Evolutionary conservation across 2,329 filamentous ascomycete species (phyloP).

Genomic region (Stromatinia cepivora): DNA sequence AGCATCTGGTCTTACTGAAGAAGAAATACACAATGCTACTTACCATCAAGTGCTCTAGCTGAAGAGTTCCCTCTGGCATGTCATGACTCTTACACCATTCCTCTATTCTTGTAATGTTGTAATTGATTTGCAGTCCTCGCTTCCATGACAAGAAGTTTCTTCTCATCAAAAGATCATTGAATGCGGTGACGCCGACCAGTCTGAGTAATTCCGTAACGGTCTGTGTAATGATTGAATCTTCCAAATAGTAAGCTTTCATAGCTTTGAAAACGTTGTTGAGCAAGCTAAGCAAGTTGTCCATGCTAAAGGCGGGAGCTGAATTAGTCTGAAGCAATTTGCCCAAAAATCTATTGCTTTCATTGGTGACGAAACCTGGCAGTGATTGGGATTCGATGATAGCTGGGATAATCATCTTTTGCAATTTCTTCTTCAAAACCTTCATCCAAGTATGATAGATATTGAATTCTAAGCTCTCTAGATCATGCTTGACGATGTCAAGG

Average conservation of each 20-base stretch:
- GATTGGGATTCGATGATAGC: conserved; percentile 99
- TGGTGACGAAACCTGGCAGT: conserved; percentile 95
- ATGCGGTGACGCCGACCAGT: conserved; percentile 93
- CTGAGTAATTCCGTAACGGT: conserved; percentile 91
- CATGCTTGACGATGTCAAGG: conserved; percentile 98
- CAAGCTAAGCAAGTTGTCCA: conserved; percentile 95
- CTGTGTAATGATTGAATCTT: conserved; percentile 94
- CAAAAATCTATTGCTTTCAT: conserved; percentile 96
- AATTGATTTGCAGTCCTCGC: conserved; percentile 98
- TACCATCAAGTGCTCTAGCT: conserved; percentile 97
- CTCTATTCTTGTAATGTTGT: conserved; percentile 98
- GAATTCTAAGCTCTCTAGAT: conserved; percentile 96
- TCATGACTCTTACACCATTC: conserved; percentile 99
- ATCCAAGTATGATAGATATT: conserved; percentile 99
- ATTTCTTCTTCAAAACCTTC: conserved; percentile 99
- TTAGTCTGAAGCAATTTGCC: conserved; percentile 93
- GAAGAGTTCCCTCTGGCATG: conserved; percentile 96
- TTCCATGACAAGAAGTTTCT: conserved; percentile 99
- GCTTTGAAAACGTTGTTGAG: conserved; percentile 97
- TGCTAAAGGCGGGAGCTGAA: conserved; percentile 93
- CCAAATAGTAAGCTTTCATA: conserved; percentile 98
- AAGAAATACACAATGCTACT: conserved; percentile 34
- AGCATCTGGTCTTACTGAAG: conserved; percentile 37
- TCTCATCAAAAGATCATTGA: conserved; percentile 97
- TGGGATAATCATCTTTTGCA: conserved; percentile 99